phyloP scores from a whole-genome alignment of 441 rosid species.

The Codiaeum variegatum region DNA sequence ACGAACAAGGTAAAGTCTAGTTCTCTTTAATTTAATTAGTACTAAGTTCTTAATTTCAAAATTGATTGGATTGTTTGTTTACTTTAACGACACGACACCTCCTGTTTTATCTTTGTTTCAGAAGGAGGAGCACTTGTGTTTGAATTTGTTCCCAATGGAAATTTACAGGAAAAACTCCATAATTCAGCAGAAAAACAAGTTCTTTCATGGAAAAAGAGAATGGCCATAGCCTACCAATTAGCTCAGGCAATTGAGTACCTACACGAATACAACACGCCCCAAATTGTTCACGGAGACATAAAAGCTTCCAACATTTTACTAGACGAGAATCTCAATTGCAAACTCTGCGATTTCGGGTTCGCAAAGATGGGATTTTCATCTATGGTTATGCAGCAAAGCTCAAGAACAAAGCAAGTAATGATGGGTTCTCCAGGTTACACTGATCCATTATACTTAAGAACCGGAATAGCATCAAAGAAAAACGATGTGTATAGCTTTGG shows the following conservation, averaged over 20 bases:
- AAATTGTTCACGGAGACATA: slow-evolving; percentile 72
- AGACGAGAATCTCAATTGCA: slow-evolving; percentile 57
- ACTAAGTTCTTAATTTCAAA: too few relatives aligned
- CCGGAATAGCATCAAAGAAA: slow-evolving; percentile 75
- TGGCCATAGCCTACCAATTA: slow-evolving; percentile 57
- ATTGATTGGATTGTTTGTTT: too few relatives aligned
- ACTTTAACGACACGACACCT: too few relatives aligned
- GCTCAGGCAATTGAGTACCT: slow-evolving; percentile 68
- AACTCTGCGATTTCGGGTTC: slow-evolving; percentile 82
- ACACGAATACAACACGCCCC: slow-evolving; percentile 65
- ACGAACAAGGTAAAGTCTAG: slow-evolving; percentile 41
- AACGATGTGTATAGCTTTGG: slow-evolving; percentile 79
- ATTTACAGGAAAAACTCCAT: slow-evolving; percentile 62
- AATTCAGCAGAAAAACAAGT: slow-evolving; percentile 19
- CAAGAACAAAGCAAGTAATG: slow-evolving; percentile 48
- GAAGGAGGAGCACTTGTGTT: slow-evolving; percentile 67
- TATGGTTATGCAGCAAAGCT: slow-evolving; percentile 29
- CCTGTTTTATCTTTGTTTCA: slow-evolving; percentile 18
- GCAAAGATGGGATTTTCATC: slow-evolving; percentile 85
- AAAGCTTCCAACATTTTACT: slow-evolving; percentile 77
- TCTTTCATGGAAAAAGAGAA: slow-evolving; percentile 60
- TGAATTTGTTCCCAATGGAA: slow-evolving; percentile 67
- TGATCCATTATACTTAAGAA: slow-evolving; percentile 73
- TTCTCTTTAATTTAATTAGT: neutral
- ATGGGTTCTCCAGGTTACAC: slow-evolving; percentile 90